Evolutionary conservation across 768 basidiomycete species (phyloP), one percentile per base, ranked within the genome.

Genomic region (Rhodotorula taiwanensis): DNA sequence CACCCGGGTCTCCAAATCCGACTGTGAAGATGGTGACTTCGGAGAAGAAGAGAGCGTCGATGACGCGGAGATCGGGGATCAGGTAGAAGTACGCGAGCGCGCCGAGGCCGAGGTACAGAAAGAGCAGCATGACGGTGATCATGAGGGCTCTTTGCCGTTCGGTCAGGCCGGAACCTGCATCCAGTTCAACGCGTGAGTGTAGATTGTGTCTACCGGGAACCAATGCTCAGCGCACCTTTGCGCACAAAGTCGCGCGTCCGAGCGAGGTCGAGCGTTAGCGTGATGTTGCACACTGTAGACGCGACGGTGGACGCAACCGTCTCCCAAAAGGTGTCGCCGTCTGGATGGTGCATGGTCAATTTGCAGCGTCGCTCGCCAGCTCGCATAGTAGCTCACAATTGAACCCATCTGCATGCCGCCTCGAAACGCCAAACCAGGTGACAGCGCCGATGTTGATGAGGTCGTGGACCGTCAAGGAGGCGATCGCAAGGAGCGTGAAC

Each of bases 131-230:
- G 60, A 86, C 83, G 41, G 87, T 81, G 61, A 91, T 85, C 36
- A 86, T 82, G n/a, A 91, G 80, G 7, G 71, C 82, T 7, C 88
- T 82, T 70, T 91, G 89, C 72, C 84, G 88, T 28, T 81, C 80
- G 0, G 88, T 91, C 42, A 92, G 76, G 1, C 89, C 89, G 66
- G 60, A 57, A 8, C 69, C 68, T 50, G 49, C 9, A 15, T 1
- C 27, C 45, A n/a, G 28, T 14, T 4, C 25, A 16, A 39, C 10
- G 31, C 9, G 54, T 53, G 9, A 47, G 55, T 11, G 21, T 2
- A 6, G 20, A 34, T 9, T 23, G 11, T 7, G 39, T 33, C 23
- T 3, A 31, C 8, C 15, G 28, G 20, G 21, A 3, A 27, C n/a
- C n/a, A n/a, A n/a, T n/a, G n/a, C n/a, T n/a, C n/a, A n/a, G 16